Conservation (phyloP, 345 rosid species). For the Euphorbia peplus region DNA sequence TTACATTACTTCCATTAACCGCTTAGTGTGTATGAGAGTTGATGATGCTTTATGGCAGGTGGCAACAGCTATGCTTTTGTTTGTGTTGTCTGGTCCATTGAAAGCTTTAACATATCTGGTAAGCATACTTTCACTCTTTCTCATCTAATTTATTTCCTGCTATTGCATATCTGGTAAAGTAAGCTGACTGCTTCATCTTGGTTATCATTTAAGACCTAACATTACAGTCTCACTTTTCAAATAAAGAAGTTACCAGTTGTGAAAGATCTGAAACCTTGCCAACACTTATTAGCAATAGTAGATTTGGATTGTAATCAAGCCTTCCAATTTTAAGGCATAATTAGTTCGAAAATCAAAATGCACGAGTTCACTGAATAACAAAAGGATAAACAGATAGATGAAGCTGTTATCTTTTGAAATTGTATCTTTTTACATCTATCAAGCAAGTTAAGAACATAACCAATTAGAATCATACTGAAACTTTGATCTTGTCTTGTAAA, state of each 20-base stretch:
- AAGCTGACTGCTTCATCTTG: not conserved
- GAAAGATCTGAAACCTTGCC: not conserved
- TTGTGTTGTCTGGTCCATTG: constrained; percentile 86
- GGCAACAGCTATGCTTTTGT: constrained; percentile 77
- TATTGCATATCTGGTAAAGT: not conserved
- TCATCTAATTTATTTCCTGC: not conserved
- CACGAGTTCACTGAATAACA: no score
- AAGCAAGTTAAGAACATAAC: no score
- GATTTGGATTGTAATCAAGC: not conserved
- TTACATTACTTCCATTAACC: not conserved
- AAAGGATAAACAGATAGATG: no score
- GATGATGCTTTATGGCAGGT: constrained; percentile 49
- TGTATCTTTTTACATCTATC: no score
- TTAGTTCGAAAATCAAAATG: no score
- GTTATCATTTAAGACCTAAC: not conserved
- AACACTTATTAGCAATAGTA: not conserved
- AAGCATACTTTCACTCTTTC: constrained; percentile 26
- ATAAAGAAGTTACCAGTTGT: not conserved
- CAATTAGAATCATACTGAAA: no score
- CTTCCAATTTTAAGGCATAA: not conserved
- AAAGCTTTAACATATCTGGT: constrained; percentile 87
- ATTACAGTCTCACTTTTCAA: not conserved
- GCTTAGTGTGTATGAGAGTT: not conserved
- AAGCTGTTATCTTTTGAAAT: no score
- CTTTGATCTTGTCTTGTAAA: no score